phyloP scores from a whole-genome alignment of 345 rosid genomes.

The Lumnitzera littorea region DNA sequence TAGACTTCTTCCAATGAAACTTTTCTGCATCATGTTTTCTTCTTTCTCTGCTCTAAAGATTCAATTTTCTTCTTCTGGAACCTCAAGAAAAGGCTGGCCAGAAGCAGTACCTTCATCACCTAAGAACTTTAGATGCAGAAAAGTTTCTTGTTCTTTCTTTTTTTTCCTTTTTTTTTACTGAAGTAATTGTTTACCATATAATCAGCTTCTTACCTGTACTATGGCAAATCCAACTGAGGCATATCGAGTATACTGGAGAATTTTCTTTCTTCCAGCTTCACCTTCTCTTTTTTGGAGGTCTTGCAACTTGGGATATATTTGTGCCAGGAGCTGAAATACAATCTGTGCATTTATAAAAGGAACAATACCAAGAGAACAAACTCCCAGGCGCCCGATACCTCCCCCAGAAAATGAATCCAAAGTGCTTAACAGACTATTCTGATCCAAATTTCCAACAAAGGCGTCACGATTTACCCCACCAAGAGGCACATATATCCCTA shows the following conservation, averaged over 20 bases:
- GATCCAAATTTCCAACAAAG: conserved; percentile 86
- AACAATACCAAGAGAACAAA: conserved; percentile 95
- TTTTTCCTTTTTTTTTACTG: too few species aligned
- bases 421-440: conserved; percentile 82
- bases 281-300: conserved; percentile 99
- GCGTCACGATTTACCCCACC: conserved; percentile 95
- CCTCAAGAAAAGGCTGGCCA: too few species aligned
- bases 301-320: conserved; percentile 94
- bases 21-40: too few species aligned
- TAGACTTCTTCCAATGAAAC: too few species aligned
- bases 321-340: conserved; percentile 97
- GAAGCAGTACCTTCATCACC: too few species aligned
- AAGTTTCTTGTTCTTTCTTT: too few species aligned
- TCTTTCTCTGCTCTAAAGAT: too few species aligned
- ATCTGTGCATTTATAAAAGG: conserved; percentile 95
- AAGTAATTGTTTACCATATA: neutral
- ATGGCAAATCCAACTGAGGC: conserved; percentile 94
- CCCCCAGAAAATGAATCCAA: conserved; percentile 98
- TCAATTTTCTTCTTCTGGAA: too few species aligned
- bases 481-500: conserved; percentile 90
- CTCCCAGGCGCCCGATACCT: conserved; percentile 93
- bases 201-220: conserved; percentile 46
- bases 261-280: conserved; percentile 94
- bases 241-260: conserved; percentile 84
- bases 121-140: too few species aligned